Base-by-base conservation (phyloP, 768 basidiomycete genomes). In the Lyophyllum atratum region DNA sequence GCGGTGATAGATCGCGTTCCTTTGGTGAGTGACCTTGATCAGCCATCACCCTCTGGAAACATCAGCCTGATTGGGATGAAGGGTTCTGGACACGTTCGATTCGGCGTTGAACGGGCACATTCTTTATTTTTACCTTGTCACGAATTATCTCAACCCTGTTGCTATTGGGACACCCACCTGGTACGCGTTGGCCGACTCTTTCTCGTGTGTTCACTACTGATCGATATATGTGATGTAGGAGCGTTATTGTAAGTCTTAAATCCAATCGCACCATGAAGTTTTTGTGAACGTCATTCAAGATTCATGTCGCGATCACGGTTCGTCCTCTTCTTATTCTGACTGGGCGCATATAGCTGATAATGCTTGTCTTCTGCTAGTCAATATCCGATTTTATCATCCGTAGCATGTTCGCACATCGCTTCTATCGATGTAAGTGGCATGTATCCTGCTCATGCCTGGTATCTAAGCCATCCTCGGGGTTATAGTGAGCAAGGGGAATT, bases 71-170 rank as follows among this genome's bases (percentile, higher is more conserved):
- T 48, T 17, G 31, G 40, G 24, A 29, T 47, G 26, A 39, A 84
- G 83, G 79, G 55, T 71, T 4, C 61, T 86, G 22, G 85, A 86
- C 64, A 84, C 85, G 0, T 81, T 86, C 54, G 82, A 85, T 62
- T 78, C 79, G 0, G 72, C 70, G 42, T 63, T 86, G 53, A 80
- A 79, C 45, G 73, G 74, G 48, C 85, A 86, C 63, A 77, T 84
- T 59, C 72, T 83, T 37, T 87, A 86, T 60, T 75, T 75, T 62
- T 86, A 86, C 60, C 74, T 85, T 49, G 82, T 86, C 42, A 70
- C 65, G 40, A 84, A 86, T 68, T 86, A 77, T 61, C 65, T 79
- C 55, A 80, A 81, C 60, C 77, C 79, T 2, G 6, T 68, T 17
- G 76, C 83, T 2, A 69, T 86, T 19, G 9, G 63, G 14, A 56